Conservation (phyloP, 768 basidiomycete genomes). For the Pulveroboletus sp. region DNA sequence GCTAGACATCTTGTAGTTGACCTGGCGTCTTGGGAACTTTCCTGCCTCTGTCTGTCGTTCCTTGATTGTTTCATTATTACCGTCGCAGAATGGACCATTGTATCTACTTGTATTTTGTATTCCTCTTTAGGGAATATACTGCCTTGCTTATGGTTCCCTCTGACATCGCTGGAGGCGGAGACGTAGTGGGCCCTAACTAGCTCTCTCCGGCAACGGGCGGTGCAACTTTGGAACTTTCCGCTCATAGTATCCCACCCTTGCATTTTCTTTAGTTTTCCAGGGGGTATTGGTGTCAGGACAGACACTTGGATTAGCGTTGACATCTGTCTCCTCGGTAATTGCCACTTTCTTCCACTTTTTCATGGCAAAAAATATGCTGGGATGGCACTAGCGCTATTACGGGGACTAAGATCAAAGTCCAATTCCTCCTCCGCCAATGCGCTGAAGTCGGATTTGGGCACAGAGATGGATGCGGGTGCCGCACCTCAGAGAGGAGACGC, state of each 20-base stretch:
- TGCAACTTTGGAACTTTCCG: conserved; percentile 11
- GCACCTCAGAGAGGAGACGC: conserved; percentile 1
- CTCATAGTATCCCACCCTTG: conserved; percentile 11
- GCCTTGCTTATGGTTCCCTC: no score
- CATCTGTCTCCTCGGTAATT: conserved; percentile 21
- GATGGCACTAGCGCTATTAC: background rate
- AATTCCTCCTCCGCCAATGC: conserved; percentile 7
- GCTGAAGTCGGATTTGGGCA: conserved; percentile 3
- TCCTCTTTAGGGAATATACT: no score
- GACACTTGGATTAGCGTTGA: conserved; percentile 21
- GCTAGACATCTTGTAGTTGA: no score
- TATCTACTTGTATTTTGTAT: no score
- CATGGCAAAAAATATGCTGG: conserved; percentile 1
- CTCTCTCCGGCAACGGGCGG: conserved; percentile 10
- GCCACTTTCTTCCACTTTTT: conserved; percentile 24
- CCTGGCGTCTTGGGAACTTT: no score
- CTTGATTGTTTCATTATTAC: no score
- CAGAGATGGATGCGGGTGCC: background rate
- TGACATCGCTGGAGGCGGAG: no score
- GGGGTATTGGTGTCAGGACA: conserved; percentile 10
- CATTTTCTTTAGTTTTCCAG: conserved; percentile 6
- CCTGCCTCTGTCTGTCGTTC: no score
- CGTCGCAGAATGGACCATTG: no score
- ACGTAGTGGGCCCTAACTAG: conserved; percentile 2
- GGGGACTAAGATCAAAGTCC: background rate